A percentile compares a stretch with the other conserved stretches of the same genome.
phyloP scores from a whole-genome alignment of 306 rosid genomes.

The Elaeagnus macrophylla region DNA sequence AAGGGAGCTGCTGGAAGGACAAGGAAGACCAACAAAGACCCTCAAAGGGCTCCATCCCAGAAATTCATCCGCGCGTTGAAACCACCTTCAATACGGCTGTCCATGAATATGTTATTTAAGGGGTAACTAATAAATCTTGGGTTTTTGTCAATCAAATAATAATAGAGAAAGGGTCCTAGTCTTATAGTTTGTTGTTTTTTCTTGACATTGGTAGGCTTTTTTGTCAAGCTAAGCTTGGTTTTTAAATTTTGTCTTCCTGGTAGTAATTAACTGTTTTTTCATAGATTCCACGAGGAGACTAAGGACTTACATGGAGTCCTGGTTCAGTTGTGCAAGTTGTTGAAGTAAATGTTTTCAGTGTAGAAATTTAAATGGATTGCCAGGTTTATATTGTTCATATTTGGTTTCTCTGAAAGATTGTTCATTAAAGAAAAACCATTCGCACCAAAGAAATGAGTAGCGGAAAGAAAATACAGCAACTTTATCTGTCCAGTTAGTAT shows the following conservation, averaged over 20 bases:
- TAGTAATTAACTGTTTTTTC: conserved; percentile 28
- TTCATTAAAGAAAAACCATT: too few species aligned
- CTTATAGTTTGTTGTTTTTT: conserved; percentile 16
- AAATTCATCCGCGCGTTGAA: conserved; percentile 59
- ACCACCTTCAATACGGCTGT: conserved; percentile 56
- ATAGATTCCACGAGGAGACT: conserved; percentile 24
- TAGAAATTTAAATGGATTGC: too few species aligned
- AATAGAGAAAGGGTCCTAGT: conserved; percentile 23
- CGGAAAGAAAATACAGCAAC: too few species aligned
- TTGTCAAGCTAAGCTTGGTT: conserved; percentile 18
- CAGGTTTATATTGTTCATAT: too few species aligned
- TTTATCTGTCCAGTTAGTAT: too few species aligned
- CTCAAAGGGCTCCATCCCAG: conserved; percentile 49
- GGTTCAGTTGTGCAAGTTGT: conserved; percentile 41
- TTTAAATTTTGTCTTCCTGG: conserved; percentile 30
- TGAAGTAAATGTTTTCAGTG: conserved; percentile 4
- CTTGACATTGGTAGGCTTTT: conserved; percentile 1
- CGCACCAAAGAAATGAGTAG: too few species aligned
- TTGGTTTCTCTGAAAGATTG: too few species aligned
- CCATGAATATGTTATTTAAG: conserved; percentile 43
- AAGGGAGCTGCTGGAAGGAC: conserved; percentile 36
- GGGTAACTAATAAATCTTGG: conserved; percentile 35
- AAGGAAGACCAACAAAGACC: conserved; percentile 37
- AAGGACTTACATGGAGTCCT: conserved; percentile 26
- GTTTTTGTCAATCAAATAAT: conserved; percentile 25